Evolutionary conservation across 2,329 filamentous ascomycete genomes (phyloP).

Genomic region (Gnomoniopsis sp.): DNA sequence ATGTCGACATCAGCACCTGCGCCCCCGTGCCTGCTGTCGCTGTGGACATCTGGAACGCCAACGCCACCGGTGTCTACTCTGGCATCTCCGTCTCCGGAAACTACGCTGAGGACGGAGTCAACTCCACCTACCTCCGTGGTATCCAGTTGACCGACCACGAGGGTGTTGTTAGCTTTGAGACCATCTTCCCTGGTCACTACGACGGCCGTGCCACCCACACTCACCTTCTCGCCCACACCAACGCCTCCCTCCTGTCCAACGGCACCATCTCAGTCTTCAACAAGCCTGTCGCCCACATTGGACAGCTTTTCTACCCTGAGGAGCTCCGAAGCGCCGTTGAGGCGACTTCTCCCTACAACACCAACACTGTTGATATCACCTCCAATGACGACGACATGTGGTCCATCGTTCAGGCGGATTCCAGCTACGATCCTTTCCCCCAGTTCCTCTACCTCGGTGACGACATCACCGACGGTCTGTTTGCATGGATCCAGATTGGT

Average conservation of each 20-base stretch:
- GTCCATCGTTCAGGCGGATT: slow-evolving; percentile 26
- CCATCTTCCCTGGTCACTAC: slow-evolving; percentile 19
- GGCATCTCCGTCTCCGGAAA: slow-evolving; percentile 27
- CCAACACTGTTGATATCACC: slow-evolving; percentile 26
- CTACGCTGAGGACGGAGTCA: slow-evolving; percentile 16
- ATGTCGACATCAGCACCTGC: slow-evolving; percentile 36
- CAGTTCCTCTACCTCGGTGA: slow-evolving; percentile 52
- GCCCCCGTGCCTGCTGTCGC: slow-evolving; percentile 37
- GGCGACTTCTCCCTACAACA: slow-evolving; percentile 26
- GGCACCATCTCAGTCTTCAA: slow-evolving; percentile 25
- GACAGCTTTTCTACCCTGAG: slow-evolving; percentile 31
- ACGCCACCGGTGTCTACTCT: slow-evolving; percentile 38
- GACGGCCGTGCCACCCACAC: slow-evolving; percentile 16
- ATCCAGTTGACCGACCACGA: slow-evolving; percentile 18
- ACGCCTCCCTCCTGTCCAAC: slow-evolving; percentile 26
- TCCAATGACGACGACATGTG: slow-evolving; percentile 32
- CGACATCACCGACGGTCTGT: slow-evolving; percentile 40
- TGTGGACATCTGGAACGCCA: slow-evolving; percentile 43
- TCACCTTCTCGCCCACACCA: slow-evolving; percentile 25
- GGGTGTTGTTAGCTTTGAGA: slow-evolving; percentile 14
- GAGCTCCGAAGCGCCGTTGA: slow-evolving; percentile 28
- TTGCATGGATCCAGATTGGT: slow-evolving; percentile 47
- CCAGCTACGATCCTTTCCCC: slow-evolving; percentile 42
- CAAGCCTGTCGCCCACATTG: slow-evolving; percentile 28
- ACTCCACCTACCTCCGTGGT: slow-evolving; percentile 17